Conservation (phyloP, 805 yeast species). For the Hanseniaspora occidentalis region DNA sequence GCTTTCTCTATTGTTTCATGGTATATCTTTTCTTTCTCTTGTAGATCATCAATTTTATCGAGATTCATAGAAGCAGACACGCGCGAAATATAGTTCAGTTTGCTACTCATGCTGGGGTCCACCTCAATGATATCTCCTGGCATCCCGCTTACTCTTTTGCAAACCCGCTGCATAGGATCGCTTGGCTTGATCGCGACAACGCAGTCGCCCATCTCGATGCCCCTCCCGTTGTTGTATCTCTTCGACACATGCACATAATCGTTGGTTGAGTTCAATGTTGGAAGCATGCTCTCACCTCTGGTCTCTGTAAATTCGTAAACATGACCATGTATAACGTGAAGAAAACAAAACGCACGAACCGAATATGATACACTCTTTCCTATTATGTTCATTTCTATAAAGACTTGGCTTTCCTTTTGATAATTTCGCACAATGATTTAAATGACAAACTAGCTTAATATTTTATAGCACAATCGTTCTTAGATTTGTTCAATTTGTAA, state of each 20-base stretch:
- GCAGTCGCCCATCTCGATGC: slow-evolving; percentile 70
- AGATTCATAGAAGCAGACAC: slow-evolving; percentile 6
- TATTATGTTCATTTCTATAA: slow-evolving; percentile 5
- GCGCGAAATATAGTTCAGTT: slow-evolving; percentile 21
- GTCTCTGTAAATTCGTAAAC: slow-evolving; percentile 71
- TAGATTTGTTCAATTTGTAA: no score
- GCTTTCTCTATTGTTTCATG: neutral
- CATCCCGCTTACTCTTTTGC: slow-evolving; percentile 91
- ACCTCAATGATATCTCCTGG: slow-evolving; percentile 78
- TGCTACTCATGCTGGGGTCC: slow-evolving; percentile 60
- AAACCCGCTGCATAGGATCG: slow-evolving; percentile 71
- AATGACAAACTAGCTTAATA: no score
- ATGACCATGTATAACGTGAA: slow-evolving; percentile 56
- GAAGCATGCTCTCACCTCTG: slow-evolving; percentile 90
- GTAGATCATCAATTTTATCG: neutral
- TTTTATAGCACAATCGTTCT: no score
- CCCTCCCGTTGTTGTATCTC: slow-evolving; percentile 46
- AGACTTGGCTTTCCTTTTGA: no score
- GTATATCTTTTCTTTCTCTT: neutral
- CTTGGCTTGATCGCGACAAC: slow-evolving; percentile 85
- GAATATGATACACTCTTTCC: slow-evolving; percentile 33
- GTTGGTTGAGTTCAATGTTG: slow-evolving; percentile 61
- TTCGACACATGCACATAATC: slow-evolving; percentile 77
- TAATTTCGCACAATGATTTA: no score
- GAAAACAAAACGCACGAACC: slow-evolving; percentile 45